Conservation (phyloP, 2,329 filamentous ascomycete genomes). For the Parastagonospora nodorum region DNA sequence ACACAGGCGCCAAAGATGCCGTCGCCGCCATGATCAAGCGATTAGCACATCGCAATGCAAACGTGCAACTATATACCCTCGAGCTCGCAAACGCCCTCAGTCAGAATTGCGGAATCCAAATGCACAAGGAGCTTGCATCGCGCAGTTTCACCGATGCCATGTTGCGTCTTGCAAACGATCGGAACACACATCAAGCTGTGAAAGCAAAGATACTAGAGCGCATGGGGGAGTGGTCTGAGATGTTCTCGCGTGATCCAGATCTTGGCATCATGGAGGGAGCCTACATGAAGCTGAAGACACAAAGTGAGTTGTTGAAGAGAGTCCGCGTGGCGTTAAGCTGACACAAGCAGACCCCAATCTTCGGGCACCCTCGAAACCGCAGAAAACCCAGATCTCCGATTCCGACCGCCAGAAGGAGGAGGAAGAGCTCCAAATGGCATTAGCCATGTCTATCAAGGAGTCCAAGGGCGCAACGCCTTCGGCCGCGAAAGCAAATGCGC, state of each 20-base stretch:
- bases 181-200: constrained; percentile 94
- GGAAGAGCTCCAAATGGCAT: constrained; percentile 93
- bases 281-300: constrained; percentile 81
- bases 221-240: constrained; percentile 95
- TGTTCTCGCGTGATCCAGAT: constrained; percentile 88
- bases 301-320: constrained; percentile 52
- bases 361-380: constrained; percentile 88
- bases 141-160: constrained; percentile 94
- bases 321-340: constrained; percentile 2
- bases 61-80: constrained; percentile 93
- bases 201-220: constrained; percentile 96
- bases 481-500: constrained; percentile 48
- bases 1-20: constrained; percentile 74
- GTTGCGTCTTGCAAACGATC: constrained; percentile 85
- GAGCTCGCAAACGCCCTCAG: constrained; percentile 88
- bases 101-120: constrained; percentile 84
- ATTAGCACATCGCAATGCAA: constrained; percentile 89
- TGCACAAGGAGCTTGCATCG: constrained; percentile 88
- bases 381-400: constrained; percentile 89
- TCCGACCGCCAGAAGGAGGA: constrained; percentile 93
- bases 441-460: constrained; percentile 90
- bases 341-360: constrained; percentile 76
- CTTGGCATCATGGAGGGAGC: constrained; percentile 97
- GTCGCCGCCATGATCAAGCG: constrained; percentile 91
- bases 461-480: constrained; percentile 59